Percentiles rank a stretch among this genome's conserved stretches.
These are phyloP conservation scores for Multifurca ochricompacta DNA, from an alignment of 768 basidiomycete genomes.

Conservation along the genomic window DNA sequence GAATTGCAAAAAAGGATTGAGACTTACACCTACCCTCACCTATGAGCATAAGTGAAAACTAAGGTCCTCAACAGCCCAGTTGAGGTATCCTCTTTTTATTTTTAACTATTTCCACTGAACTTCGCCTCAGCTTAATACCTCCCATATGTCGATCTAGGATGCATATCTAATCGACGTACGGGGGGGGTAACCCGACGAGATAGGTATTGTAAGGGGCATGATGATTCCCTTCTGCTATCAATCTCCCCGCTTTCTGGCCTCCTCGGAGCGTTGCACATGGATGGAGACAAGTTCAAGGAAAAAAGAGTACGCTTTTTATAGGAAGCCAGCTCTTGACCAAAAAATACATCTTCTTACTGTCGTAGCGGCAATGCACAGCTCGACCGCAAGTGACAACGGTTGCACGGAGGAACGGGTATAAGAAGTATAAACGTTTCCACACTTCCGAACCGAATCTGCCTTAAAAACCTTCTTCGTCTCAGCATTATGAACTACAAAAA, in stretches of 20 bases:
- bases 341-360: conserved; percentile 42
- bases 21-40: conserved; percentile 56
- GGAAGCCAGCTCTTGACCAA: conserved; percentile 32
- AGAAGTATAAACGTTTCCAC: conserved; percentile 27
- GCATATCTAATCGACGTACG: conserved; percentile 80
- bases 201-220: conserved; percentile 38
- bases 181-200: conserved; percentile 42
- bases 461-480: neutral
- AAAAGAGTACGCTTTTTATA: conserved; percentile 28
- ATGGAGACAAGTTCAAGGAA: conserved; percentile 27
- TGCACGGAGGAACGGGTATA: conserved; percentile 34
- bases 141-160: conserved; percentile 45
- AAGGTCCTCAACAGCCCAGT: conserved; percentile 70
- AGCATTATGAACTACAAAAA: conserved; percentile 56
- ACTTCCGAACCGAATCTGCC: neutral
- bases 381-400: conserved; percentile 36
- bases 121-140: too few relatives aligned
- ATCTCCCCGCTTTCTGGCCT: conserved; percentile 38
- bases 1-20: conserved; percentile 63
- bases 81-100: conserved; percentile 34
- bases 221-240: conserved; percentile 43
- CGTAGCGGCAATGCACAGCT: conserved; percentile 39
- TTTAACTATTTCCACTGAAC: conserved; percentile 14
- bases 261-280: conserved; percentile 31
- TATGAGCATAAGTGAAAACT: conserved; percentile 81